These are phyloP conservation scores for Psilocybe mexicana DNA, from an alignment of 1,284 basidiomycete species.

Conservation along the genomic window DNA sequence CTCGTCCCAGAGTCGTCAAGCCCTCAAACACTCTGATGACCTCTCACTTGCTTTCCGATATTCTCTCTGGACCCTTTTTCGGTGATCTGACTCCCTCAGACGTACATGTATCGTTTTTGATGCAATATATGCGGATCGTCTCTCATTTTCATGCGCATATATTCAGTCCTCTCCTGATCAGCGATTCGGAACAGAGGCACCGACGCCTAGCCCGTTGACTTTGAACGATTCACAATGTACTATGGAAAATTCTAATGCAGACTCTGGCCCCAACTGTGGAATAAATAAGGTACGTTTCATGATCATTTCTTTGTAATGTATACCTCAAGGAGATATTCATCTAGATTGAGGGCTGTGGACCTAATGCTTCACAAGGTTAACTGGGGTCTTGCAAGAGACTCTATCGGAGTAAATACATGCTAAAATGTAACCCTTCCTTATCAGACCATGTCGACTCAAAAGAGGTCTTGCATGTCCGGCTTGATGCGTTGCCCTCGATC, in stretches of 20 bases:
- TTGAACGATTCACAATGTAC: conserved; percentile 10
- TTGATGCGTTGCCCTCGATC: conserved; percentile 13
- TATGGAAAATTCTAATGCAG: conserved; percentile 12
- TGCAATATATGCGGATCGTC: conserved; percentile 13
- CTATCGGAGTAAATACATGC: conserved; percentile 15
- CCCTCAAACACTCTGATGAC: conserved; percentile 15
- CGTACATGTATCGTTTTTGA: conserved; percentile 18
- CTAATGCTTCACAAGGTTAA: conserved; percentile 19
- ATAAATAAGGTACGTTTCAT: conserved; percentile 14
- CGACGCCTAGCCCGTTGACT: conserved; percentile 12
- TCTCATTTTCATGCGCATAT: conserved; percentile 24
- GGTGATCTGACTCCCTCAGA: conserved; percentile 23
- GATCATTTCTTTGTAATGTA: conserved; percentile 8
- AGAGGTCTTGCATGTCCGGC: conserved; percentile 4
- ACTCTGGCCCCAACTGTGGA: conserved; percentile 2
- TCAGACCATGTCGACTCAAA: conserved; percentile 9
- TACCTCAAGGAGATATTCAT: conserved; percentile 22
- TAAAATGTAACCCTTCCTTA: conserved; percentile 16
- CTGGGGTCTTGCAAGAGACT: conserved; percentile 5
- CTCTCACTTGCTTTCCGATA: conserved; percentile 14
- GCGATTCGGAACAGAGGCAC: conserved; percentile 9
- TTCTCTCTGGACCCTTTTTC: conserved; percentile 22
- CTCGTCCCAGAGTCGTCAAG: conserved; percentile 7
- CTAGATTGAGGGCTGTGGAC: conserved; percentile 17
- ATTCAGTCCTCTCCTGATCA: conserved; percentile 22